phyloP scores from a whole-genome alignment of 1,284 basidiomycete genomes.

The Rhizoctonia solani region DNA sequence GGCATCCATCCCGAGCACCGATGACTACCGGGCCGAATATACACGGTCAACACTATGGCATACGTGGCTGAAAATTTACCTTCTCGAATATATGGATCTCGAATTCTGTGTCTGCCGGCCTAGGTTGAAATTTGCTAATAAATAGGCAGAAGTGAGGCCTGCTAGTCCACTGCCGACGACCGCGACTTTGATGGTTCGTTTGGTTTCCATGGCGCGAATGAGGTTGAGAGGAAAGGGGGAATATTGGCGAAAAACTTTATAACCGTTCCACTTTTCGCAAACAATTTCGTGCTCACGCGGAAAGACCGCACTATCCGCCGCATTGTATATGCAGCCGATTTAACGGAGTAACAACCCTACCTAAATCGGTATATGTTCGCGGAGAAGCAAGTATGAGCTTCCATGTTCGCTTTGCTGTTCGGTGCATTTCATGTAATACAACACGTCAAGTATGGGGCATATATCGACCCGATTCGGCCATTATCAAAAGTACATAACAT shows the following conservation, averaged over 20 bases:
- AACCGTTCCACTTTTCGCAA: too few species aligned
- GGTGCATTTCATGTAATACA: too few species aligned
- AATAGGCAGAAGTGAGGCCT: conserved; percentile 67
- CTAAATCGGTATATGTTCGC: too few species aligned
- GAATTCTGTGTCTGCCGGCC: conserved; percentile 50
- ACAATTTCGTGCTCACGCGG: too few species aligned
- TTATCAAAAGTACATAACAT: background rate
- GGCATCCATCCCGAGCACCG: conserved; percentile 60
- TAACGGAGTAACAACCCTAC: too few species aligned
- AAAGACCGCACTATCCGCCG: too few species aligned
- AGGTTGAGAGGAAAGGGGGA: background rate
- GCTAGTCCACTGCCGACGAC: conserved; percentile 72
- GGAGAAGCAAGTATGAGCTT: too few species aligned
- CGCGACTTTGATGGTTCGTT: conserved; percentile 58
- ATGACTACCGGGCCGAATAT: conserved; percentile 46
- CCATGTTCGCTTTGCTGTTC: too few species aligned
- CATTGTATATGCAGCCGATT: too few species aligned
- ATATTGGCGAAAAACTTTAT: background rate
- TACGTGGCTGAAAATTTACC: conserved; percentile 44
- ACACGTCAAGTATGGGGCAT: background rate
- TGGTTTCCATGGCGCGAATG: conserved; percentile 6
- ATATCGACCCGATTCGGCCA: background rate
- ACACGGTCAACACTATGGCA: conserved; percentile 17
- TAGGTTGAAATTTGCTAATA: conserved; percentile 49
- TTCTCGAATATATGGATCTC: conserved; percentile 77